Percentiles rank a stretch among this genome's conserved stretches.
phyloP scores from a whole-genome alignment of 1,139 yeast genomes.

The Kurtzmaniella quercitrusa region DNA sequence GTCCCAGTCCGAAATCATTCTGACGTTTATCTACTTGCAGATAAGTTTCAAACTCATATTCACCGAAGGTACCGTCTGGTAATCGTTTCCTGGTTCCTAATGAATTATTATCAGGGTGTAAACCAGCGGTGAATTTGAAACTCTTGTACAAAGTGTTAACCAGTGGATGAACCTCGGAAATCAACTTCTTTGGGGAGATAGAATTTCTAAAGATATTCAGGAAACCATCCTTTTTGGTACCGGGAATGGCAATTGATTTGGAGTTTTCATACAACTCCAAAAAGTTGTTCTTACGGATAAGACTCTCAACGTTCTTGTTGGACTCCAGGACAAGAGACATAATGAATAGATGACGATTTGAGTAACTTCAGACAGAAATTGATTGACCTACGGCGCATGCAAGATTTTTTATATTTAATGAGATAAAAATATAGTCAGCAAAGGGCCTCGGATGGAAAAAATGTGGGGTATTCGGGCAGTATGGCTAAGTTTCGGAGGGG shows the following conservation, averaged over 20 bases:
- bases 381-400: background rate
- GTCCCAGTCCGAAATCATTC: constrained; percentile 58
- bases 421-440: background rate
- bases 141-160: constrained; percentile 47
- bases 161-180: constrained; percentile 45
- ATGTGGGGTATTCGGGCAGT: background rate
- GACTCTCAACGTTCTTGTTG: constrained; percentile 4
- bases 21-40: constrained; percentile 36
- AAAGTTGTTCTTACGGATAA: constrained; percentile 6
- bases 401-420: background rate
- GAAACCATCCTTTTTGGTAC: constrained; percentile 43
- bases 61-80: constrained; percentile 37
- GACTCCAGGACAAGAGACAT: constrained; percentile 7
- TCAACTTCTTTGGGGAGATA: constrained; percentile 30
- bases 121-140: constrained; percentile 38
- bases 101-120: constrained; percentile 36
- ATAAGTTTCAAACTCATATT: constrained; percentile 49
- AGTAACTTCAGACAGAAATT: background rate
- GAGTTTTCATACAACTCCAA: constrained; percentile 1
- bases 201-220: constrained; percentile 53
- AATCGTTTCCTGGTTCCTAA: constrained; percentile 47
- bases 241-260: constrained; percentile 38
- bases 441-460: background rate
- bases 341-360: background rate
- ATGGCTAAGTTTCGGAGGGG: background rate